phyloP scores from a whole-genome alignment of 352 stramenopile species.

The Saprolegnia parasitica region DNA sequence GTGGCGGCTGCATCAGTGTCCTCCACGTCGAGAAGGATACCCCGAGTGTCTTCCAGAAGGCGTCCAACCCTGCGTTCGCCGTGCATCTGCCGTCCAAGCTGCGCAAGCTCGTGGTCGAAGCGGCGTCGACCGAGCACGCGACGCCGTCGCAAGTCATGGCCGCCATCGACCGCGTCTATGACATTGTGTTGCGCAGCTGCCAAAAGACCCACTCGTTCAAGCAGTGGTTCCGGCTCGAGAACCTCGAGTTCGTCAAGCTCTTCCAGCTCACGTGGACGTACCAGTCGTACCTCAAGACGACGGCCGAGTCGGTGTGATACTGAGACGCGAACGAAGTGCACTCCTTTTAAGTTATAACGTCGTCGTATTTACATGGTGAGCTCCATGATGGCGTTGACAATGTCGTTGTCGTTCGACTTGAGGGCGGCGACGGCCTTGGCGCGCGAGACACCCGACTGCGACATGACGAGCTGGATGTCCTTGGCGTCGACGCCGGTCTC shows the following conservation, averaged over 20 bases:
- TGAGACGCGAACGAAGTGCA: conserved; percentile 9
- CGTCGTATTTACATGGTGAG: conserved; percentile 93
- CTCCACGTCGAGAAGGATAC: conserved; percentile 15
- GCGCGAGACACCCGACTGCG: conserved; percentile 87
- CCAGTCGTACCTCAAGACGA: conserved; percentile 16
- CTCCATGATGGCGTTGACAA: conserved; percentile 99
- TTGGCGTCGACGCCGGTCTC: conserved; percentile 96
- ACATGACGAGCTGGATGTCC: conserved; percentile 99
- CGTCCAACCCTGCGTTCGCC: conserved; percentile 7
- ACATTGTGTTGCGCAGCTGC: conserved; percentile 12
- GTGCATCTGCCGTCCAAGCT: conserved; percentile 23
- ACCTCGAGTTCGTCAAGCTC: conserved; percentile 25
- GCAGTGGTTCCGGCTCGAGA: conserved; percentile 28
- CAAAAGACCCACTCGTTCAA: conserved; percentile 18
- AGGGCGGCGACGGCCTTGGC: conserved; percentile 95
- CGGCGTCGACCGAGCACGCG: background rate
- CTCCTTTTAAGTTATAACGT: conserved; percentile 19
- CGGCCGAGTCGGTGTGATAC: background rate
- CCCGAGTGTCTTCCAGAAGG: conserved; percentile 16
- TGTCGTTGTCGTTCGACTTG: conserved; percentile 97
- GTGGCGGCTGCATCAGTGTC: conserved; percentile 19
- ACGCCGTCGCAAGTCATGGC: background rate
- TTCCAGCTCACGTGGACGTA: conserved; percentile 16
- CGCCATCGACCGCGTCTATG: conserved; percentile 12
- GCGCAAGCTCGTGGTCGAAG: conserved; percentile 22